Conservation (phyloP, 2,329 filamentous ascomycete species). For the Myriosclerotinia curreyana region DNA sequence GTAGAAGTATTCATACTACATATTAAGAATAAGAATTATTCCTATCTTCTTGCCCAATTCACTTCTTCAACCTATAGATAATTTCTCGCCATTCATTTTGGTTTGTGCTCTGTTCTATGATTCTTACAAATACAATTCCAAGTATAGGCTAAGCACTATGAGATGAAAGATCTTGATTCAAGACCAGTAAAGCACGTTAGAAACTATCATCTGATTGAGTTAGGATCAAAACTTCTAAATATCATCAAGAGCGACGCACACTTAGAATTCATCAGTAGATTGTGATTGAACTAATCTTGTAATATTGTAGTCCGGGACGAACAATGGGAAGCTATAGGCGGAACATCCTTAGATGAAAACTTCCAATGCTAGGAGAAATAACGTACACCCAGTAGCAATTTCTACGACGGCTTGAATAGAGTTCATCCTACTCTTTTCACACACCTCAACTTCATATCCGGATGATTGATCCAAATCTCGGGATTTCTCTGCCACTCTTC, state of each 20-base stretch:
- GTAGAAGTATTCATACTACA: not conserved
- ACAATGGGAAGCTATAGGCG: not conserved
- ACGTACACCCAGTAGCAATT: not conserved
- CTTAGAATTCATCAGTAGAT: not conserved
- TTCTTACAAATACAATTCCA: not conserved
- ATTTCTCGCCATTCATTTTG: not conserved
- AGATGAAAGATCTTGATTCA: not conserved
- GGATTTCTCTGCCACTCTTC: slow-evolving; percentile 18
- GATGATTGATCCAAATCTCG: slow-evolving; percentile 22
- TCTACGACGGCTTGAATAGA: not conserved
- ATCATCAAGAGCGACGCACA: not conserved
- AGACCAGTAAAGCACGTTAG: not conserved
- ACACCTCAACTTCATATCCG: slow-evolving; percentile 18
- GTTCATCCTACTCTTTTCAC: slow-evolving; percentile 13
- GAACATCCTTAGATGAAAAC: not conserved
- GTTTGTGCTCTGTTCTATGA: not conserved
- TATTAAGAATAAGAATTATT: not conserved
- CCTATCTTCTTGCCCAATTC: not conserved
- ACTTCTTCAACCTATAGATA: not conserved
- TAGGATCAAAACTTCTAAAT: not conserved
- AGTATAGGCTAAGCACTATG: not conserved
- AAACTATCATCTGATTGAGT: not conserved
- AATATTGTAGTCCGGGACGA: not conserved
- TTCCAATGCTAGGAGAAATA: not conserved
- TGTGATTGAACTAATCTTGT: not conserved